Conservation (phyloP, 2,329 filamentous ascomycete species). For the Fusarium pseudoanthophilum region DNA sequence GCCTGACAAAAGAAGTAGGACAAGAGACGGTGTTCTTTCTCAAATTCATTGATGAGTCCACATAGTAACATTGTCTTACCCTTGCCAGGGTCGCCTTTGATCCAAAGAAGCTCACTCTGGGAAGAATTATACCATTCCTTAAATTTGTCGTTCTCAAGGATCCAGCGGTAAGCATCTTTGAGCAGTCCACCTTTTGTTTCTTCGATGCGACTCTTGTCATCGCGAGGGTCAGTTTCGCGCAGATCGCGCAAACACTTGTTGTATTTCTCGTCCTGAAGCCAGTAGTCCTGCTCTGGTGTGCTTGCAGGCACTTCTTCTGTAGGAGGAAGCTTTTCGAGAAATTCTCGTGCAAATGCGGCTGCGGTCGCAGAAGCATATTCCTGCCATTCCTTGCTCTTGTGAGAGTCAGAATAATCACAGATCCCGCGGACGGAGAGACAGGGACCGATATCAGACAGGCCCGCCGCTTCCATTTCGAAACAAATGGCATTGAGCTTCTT, state of each 20-base stretch:
- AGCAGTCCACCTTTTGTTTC: not conserved
- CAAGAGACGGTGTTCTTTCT: rapidly evolving
- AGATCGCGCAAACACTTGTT: conserved; percentile 30
- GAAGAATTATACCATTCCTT: not conserved
- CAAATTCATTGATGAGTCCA: not conserved
- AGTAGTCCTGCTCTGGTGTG: rapidly evolving
- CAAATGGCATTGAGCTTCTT: not conserved
- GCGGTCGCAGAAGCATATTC: not conserved
- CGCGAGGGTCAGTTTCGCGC: not conserved
- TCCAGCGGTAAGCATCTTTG: not conserved
- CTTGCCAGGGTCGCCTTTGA: not conserved
- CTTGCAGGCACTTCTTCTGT: rapidly evolving
- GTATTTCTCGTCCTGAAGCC: not conserved
- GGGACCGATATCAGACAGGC: not conserved
- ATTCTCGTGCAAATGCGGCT: not conserved
- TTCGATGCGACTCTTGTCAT: not conserved
- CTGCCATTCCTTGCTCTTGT: not conserved
- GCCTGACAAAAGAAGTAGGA: not conserved
- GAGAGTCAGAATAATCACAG: not conserved
- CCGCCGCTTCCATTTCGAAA: not conserved
- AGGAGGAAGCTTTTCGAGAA: not conserved
- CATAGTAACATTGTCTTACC: not conserved
- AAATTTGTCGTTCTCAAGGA: rapidly evolving
- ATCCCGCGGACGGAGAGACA: not conserved
- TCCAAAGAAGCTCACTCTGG: rapidly evolving